A percentile compares a stretch with the other conserved stretches of the same genome.
phyloP scores from a whole-genome alignment of 805 yeast genomes.

The Starmerella floris region DNA sequence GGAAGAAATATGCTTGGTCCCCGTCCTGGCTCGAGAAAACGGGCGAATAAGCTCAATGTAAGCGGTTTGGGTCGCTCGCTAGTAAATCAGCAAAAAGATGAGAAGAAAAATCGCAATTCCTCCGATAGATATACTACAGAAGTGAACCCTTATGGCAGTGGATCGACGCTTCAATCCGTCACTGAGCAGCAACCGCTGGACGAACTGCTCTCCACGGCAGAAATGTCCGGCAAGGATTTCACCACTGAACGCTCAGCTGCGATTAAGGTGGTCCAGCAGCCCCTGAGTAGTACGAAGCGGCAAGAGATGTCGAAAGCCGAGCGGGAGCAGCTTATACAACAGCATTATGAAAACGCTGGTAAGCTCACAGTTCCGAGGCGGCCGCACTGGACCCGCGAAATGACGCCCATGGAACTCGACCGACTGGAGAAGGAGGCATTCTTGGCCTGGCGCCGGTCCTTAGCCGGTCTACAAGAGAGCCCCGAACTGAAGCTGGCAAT shows the following conservation, averaged over 20 bases:
- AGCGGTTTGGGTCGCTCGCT: conserved; percentile 80
- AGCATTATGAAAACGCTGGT: conserved; percentile 39
- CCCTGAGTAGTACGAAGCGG: conserved; percentile 24
- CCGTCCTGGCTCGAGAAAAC: conserved; percentile 74
- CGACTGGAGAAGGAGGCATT: conserved; percentile 82
- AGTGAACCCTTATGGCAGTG: conserved; percentile 38
- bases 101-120: conserved; percentile 59
- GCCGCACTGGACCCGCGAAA: conserved; percentile 68
- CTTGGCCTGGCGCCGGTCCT: conserved; percentile 82
- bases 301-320: conserved; percentile 50
- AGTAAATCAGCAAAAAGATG: conserved; percentile 48
- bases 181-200: conserved; percentile 90
- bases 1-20: conserved; percentile 65
- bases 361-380: conserved; percentile 82
- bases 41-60: conserved; percentile 38
- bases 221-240: conserved; percentile 89
- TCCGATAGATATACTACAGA: conserved; percentile 70
- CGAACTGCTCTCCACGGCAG: conserved; percentile 90
- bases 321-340: conserved; percentile 43
- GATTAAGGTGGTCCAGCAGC: conserved; percentile 62
- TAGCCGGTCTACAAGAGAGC: conserved; percentile 72
- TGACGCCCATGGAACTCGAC: conserved; percentile 65
- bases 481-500: conserved; percentile 55
- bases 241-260: conserved; percentile 77
- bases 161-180: conserved; percentile 85